phyloP scores from a whole-genome alignment of 148 eudicot genomes.

The Rhododendron griersonianum region DNA sequence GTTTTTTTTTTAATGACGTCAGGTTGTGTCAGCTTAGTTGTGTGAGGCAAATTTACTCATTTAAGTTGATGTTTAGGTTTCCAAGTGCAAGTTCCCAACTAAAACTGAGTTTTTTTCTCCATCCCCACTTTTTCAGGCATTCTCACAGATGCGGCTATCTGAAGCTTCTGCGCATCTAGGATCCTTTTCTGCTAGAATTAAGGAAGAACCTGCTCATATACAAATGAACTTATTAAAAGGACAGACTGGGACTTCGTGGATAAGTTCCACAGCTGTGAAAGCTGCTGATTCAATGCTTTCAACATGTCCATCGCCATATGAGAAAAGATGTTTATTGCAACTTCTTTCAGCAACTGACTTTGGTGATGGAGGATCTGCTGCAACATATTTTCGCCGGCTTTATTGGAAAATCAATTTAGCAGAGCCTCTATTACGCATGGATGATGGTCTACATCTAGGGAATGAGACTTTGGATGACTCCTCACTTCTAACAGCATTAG shows the following conservation, averaged over 20 bases:
- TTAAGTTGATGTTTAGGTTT: background rate
- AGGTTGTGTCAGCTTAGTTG: background rate
- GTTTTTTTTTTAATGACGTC: background rate
- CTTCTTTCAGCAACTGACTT: slow-evolving; percentile 85
- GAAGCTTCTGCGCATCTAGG: slow-evolving; percentile 95
- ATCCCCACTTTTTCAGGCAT: slow-evolving; percentile 48
- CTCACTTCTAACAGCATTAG: slow-evolving; percentile 71
- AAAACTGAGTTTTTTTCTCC: background rate
- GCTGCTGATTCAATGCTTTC: slow-evolving; percentile 91
- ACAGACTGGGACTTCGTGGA: slow-evolving; percentile 55
- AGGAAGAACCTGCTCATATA: slow-evolving; percentile 54
- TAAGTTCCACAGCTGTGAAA: slow-evolving; percentile 71
- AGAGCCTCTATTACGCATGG: slow-evolving; percentile 74
- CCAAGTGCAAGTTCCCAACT: background rate
- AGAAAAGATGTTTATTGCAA: slow-evolving; percentile 80
- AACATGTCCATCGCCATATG: slow-evolving; percentile 90
- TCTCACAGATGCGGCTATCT: slow-evolving; percentile 93
- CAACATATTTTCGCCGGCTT: slow-evolving; percentile 60
- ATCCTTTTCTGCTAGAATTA: slow-evolving; percentile 74
- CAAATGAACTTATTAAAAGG: slow-evolving; percentile 37
- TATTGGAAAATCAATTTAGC: slow-evolving; percentile 94
- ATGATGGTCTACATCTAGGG: slow-evolving; percentile 72
- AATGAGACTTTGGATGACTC: slow-evolving; percentile 76
- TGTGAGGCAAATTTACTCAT: background rate
- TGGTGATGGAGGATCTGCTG: slow-evolving; percentile 79